Evolutionary conservation across 345 rosid species (phyloP).

Genomic region (Kandelia obovata): DNA sequence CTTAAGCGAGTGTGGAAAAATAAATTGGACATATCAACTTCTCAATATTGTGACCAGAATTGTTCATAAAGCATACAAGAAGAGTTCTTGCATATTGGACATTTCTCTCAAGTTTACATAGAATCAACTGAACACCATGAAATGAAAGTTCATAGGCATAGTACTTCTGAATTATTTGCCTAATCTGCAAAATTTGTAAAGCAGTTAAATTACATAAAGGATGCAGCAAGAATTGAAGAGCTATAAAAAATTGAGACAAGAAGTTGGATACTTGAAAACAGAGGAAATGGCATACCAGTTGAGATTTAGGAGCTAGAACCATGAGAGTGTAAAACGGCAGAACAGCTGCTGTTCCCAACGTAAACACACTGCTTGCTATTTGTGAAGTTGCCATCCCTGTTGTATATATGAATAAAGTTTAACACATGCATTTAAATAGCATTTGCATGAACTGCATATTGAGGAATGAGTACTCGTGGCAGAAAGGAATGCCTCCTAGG

Average conservation of each 20-base stretch:
- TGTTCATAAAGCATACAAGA: neutral
- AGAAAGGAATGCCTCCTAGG: too few species aligned
- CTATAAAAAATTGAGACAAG: neutral
- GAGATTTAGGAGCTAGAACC: constrained; percentile 87
- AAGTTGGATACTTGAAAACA: constrained; percentile 4
- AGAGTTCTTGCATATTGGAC: neutral
- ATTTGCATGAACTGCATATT: too few species aligned
- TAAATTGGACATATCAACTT: neutral
- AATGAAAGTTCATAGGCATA: neutral
- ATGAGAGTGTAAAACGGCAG: constrained; percentile 89
- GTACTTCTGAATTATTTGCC: neutral
- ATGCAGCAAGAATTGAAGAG: neutral
- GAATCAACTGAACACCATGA: neutral
- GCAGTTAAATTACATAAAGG: neutral
- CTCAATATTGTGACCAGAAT: neutral
- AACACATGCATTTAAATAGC: too few species aligned
- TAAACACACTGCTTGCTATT: constrained; percentile 60
- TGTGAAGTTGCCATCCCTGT: constrained; percentile 69
- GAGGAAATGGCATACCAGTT: constrained; percentile 42
- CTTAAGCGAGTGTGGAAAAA: neutral
- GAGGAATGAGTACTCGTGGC: too few species aligned
- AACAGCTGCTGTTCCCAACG: constrained; percentile 73
- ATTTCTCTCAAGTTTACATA: neutral
- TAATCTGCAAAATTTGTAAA: neutral
- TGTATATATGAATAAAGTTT: constrained; percentile 1